Evolutionary conservation across 345 rosid species (phyloP).

Genomic region (Theobroma cacao): DNA sequence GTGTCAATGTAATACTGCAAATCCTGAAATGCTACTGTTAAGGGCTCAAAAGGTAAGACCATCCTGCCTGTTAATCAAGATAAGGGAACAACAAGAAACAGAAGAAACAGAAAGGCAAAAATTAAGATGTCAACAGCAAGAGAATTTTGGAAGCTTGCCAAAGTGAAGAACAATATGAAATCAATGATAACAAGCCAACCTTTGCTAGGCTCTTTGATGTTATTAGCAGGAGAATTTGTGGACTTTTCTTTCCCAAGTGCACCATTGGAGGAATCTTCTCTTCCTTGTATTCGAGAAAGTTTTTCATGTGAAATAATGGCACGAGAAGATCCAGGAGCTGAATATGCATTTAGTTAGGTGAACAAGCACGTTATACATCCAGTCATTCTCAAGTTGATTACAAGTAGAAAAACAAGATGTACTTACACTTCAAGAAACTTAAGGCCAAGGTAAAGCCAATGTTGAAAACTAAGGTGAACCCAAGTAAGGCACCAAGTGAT

Average conservation of each 20-base stretch:
- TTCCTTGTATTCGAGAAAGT: slow-evolving; percentile 48
- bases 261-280: slow-evolving; percentile 26
- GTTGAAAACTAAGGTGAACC: slow-evolving; percentile 56
- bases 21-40: slow-evolving; percentile 53
- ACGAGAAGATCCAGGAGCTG: slow-evolving; percentile 73
- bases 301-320: slow-evolving; percentile 66
- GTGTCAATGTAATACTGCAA: slow-evolving; percentile 54
- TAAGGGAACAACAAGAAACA: background rate
- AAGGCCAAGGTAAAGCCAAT: slow-evolving; percentile 59
- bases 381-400: background rate
- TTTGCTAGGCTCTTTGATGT: slow-evolving; percentile 9
- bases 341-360: slow-evolving; percentile 3
- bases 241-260: slow-evolving; percentile 11
- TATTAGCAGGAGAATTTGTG: background rate
- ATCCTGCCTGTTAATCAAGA: slow-evolving; percentile 43
- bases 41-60: slow-evolving; percentile 61
- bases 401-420: background rate
- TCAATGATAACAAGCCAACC: slow-evolving; percentile 20
- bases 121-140: background rate
- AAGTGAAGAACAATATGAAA: background rate
- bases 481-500: slow-evolving; percentile 57
- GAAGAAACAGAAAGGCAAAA: background rate
- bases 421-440: slow-evolving; percentile 64
- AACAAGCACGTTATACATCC: background rate
- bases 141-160: background rate